phyloP scores from a whole-genome alignment of 2,329 filamentous ascomycete species.

The Davidsoniella virescens region DNA sequence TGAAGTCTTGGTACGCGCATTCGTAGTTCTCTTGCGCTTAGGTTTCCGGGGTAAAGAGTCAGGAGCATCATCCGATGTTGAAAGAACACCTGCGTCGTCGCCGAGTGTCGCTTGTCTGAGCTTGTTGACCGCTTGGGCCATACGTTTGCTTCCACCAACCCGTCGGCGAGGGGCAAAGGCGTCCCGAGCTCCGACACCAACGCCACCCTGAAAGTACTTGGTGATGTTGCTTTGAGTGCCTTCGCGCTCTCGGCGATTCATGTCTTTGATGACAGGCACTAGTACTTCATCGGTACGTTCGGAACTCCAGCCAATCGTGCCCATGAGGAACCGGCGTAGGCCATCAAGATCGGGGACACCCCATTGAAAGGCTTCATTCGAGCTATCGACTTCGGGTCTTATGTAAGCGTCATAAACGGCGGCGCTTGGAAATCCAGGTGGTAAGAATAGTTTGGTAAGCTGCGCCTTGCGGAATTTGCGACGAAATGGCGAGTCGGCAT shows the following conservation, averaged over 20 bases:
- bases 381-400: slow-evolving; percentile 68
- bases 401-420: slow-evolving; percentile 74
- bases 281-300: slow-evolving; percentile 91
- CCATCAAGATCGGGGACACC: slow-evolving; percentile 85
- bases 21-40: slow-evolving; percentile 1
- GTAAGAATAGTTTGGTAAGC: slow-evolving; percentile 71
- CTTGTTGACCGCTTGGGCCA: slow-evolving; percentile 58
- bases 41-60: background rate
- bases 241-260: slow-evolving; percentile 76
- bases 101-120: slow-evolving; percentile 28
- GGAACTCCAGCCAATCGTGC: slow-evolving; percentile 80
- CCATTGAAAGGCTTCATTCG: slow-evolving; percentile 75
- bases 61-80: background rate
- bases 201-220: slow-evolving; percentile 64
- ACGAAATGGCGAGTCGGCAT: slow-evolving; percentile 48
- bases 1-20: background rate
- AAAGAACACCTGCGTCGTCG: background rate
- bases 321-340: slow-evolving; percentile 69
- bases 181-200: slow-evolving; percentile 50
- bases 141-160: slow-evolving; percentile 50
- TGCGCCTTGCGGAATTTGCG: slow-evolving; percentile 74
- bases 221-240: slow-evolving; percentile 96
- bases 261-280: slow-evolving; percentile 85
- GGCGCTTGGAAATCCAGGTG: slow-evolving; percentile 58
- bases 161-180: slow-evolving; percentile 55